A percentile compares a stretch with the other conserved stretches of the same genome.
phyloP scores from a whole-genome alignment of 306 rosid genomes.

The Glycine soja region DNA sequence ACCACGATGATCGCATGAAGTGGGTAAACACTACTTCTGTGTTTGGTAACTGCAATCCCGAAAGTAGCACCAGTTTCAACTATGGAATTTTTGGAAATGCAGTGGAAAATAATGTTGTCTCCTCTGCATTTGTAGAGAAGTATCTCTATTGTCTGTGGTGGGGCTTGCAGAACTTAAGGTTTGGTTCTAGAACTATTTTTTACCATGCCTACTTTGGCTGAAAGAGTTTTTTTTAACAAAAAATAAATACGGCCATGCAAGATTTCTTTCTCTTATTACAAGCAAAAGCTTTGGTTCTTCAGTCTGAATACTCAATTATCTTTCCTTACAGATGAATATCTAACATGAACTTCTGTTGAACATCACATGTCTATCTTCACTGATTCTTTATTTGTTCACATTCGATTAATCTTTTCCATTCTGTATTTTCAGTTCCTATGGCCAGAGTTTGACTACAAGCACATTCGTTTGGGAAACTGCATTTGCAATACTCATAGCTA shows the following conservation, averaged over 20 bases:
- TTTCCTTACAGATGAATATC: slow-evolving; percentile 26
- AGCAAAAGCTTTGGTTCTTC: neutral
- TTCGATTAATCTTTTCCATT: slow-evolving; percentile 36
- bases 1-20: slow-evolving; percentile 50
- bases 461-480: slow-evolving; percentile 80
- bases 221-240: slow-evolving; percentile 19
- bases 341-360: slow-evolving; percentile 26
- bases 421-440: slow-evolving; percentile 71
- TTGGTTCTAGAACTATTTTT: slow-evolving; percentile 24
- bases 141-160: slow-evolving; percentile 94
- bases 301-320: neutral
- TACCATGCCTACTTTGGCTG: neutral
- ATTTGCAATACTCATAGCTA: slow-evolving; percentile 82
- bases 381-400: slow-evolving; percentile 33
- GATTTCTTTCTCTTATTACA: neutral
- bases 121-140: slow-evolving; percentile 67
- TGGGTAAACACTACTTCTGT: slow-evolving; percentile 71
- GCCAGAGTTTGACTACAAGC: slow-evolving; percentile 73
- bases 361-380: slow-evolving; percentile 17
- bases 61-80: slow-evolving; percentile 53
- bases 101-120: slow-evolving; percentile 61
- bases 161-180: slow-evolving; percentile 99
- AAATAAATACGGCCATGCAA: neutral
- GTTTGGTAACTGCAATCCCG: slow-evolving; percentile 75
- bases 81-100: slow-evolving; percentile 75